Conservation (phyloP, 2,329 filamentous ascomycete genomes). For the Talaromyces sp. region DNA sequence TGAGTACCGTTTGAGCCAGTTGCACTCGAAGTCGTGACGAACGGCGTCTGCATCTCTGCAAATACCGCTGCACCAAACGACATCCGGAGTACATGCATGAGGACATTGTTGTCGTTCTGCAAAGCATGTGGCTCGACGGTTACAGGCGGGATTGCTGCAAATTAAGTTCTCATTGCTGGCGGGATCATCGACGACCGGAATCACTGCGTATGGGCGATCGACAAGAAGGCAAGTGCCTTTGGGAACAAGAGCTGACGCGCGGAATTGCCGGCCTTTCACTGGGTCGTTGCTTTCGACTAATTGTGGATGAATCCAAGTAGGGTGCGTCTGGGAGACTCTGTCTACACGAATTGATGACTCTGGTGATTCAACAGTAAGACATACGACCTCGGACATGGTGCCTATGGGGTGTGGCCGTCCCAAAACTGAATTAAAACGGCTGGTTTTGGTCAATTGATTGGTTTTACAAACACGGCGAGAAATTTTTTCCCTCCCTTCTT, state of each 20-base stretch:
- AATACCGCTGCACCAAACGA: slow-evolving; percentile 30
- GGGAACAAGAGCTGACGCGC: slow-evolving; percentile 25
- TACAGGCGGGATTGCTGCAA: slow-evolving; percentile 36
- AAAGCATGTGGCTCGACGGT: slow-evolving; percentile 14
- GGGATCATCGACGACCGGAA: slow-evolving; percentile 34
- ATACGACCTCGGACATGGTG: slow-evolving; percentile 25
- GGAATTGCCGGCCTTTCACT: slow-evolving; percentile 37
- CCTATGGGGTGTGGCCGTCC: background rate
- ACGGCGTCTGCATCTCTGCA: slow-evolving; percentile 26
- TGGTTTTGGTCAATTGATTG: background rate
- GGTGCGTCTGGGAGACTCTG: slow-evolving; percentile 9
- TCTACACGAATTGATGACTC: slow-evolving; percentile 16
- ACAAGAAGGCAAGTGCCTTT: slow-evolving; percentile 31
- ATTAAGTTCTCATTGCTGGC: slow-evolving; percentile 24
- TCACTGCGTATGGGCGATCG: slow-evolving; percentile 35
- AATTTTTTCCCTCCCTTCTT: background rate
- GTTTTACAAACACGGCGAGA: slow-evolving; percentile 3
- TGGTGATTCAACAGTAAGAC: slow-evolving; percentile 17
- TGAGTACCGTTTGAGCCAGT: slow-evolving; percentile 32
- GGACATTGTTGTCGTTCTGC: slow-evolving; percentile 19
- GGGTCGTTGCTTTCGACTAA: slow-evolving; percentile 30
- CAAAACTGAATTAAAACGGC: background rate
- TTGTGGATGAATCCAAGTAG: slow-evolving; percentile 33
- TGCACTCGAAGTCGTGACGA: slow-evolving; percentile 35
- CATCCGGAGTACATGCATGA: slow-evolving; percentile 29